Conservation (phyloP, 1,284 basidiomycete species). For the Serendipita sp. region DNA sequence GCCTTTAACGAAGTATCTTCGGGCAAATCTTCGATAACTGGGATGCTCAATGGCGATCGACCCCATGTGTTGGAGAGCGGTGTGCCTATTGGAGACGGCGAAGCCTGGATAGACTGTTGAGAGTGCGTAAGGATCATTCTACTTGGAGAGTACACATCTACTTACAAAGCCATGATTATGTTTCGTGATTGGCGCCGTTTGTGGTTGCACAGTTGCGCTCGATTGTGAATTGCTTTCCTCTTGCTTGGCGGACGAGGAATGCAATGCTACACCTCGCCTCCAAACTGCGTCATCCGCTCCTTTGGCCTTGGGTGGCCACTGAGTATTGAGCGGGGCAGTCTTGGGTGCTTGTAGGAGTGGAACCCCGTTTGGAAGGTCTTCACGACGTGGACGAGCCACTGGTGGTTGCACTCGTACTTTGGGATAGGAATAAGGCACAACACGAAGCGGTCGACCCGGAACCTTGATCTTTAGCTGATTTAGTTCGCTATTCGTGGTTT, state of each 20-base stretch:
- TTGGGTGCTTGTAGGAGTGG: background rate
- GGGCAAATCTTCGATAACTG: slow-evolving; percentile 51
- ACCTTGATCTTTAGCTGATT: background rate
- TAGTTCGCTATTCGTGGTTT: background rate
- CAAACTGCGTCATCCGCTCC: slow-evolving; percentile 4
- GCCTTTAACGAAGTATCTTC: slow-evolving; percentile 54
- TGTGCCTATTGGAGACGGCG: slow-evolving; percentile 13
- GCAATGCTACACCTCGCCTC: background rate
- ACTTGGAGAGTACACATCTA: background rate
- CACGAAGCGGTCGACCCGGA: background rate
- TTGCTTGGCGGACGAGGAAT: background rate
- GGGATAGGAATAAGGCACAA: background rate
- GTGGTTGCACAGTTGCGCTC: background rate
- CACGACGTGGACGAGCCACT: background rate
- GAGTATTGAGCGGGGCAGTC: background rate
- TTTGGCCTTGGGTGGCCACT: background rate
- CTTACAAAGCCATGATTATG: slow-evolving; percentile 6
- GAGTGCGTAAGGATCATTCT: background rate
- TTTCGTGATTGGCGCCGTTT: slow-evolving; percentile 4
- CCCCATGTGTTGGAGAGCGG: slow-evolving; percentile 33
- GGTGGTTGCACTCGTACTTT: background rate
- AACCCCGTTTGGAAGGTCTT: background rate
- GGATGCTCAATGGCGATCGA: slow-evolving; percentile 41
- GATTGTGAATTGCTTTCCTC: background rate
- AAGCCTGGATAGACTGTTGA: background rate